Evolutionary conservation across 768 basidiomycete genomes (phyloP).

Genomic region (Amylocystis lapponica): DNA sequence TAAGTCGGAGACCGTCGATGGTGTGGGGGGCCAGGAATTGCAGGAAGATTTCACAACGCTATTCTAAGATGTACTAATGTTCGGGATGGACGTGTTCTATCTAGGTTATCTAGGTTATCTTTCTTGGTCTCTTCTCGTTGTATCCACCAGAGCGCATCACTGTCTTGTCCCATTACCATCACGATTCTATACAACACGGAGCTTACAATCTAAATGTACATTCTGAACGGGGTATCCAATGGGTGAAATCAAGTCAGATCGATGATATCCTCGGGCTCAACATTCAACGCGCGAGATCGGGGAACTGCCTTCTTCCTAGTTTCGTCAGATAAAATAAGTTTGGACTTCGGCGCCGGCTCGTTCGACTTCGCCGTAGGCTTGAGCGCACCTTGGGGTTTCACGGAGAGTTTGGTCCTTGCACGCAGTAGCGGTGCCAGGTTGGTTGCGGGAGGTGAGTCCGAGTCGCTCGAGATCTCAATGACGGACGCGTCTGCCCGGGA

Average conservation of each 20-base stretch:
- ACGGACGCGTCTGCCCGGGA: slow-evolving; percentile 15
- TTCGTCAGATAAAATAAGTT: too few relatives aligned
- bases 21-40: slow-evolving; percentile 23
- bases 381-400: too few relatives aligned
- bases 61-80: slow-evolving; percentile 15
- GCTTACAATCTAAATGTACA: not conserved
- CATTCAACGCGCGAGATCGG: not conserved
- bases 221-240: not conserved
- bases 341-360: too few relatives aligned
- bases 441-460: slow-evolving; percentile 16
- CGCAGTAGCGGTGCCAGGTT: slow-evolving; percentile 19
- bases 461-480: slow-evolving; percentile 37
- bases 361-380: too few relatives aligned
- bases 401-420: slow-evolving; percentile 19
- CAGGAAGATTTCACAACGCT: slow-evolving; percentile 27
- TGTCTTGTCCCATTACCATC: slow-evolving; percentile 2
- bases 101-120: not conserved
- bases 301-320: slow-evolving; percentile 8
- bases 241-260: slow-evolving; percentile 32
- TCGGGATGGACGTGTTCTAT: not conserved
- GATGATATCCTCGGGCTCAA: slow-evolving; percentile 28
- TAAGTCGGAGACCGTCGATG: slow-evolving; percentile 18
- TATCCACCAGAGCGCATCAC: slow-evolving; percentile 9
- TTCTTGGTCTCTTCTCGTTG: slow-evolving; percentile 2
- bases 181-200: not conserved